Conservation (phyloP, 2,329 filamentous ascomycete genomes). For the Leptosphaerulina australis region DNA sequence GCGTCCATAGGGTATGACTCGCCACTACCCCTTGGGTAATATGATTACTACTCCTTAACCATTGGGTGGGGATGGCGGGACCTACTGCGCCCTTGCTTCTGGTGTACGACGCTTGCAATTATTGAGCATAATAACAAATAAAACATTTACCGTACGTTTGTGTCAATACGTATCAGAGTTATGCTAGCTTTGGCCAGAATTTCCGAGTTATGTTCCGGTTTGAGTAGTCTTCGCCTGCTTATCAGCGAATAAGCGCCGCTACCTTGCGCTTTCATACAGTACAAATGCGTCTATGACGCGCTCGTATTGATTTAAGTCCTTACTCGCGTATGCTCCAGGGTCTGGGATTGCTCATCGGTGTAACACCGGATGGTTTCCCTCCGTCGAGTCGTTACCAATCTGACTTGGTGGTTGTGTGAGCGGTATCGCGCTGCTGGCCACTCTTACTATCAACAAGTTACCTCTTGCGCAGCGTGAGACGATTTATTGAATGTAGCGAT, state of each 20-base stretch:
- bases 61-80: constrained; percentile 33
- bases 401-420: neutral
- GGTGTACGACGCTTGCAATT: constrained; percentile 35
- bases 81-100: constrained; percentile 35
- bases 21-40: constrained; percentile 33
- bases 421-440: constrained; percentile 2
- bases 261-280: constrained; percentile 17
- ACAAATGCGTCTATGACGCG: constrained; percentile 34
- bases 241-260: constrained; percentile 25
- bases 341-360: constrained; percentile 15
- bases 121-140: constrained; percentile 28
- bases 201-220: constrained; percentile 17
- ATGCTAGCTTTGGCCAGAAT: constrained; percentile 34
- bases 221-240: constrained; percentile 25
- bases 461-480: constrained; percentile 3
- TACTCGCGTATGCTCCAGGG: constrained; percentile 16
- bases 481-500: constrained; percentile 9
- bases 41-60: constrained; percentile 31
- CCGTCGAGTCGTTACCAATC: constrained; percentile 8
- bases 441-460: constrained; percentile 1
- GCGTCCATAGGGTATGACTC: constrained; percentile 36
- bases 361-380: constrained; percentile 10
- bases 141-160: constrained; percentile 27
- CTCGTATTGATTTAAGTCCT: constrained; percentile 17
- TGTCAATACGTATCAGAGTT: constrained; percentile 16